Base-by-base conservation (phyloP, 495 filamentous ascomycete species). In the Friedmanniomyces endolithicus region DNA sequence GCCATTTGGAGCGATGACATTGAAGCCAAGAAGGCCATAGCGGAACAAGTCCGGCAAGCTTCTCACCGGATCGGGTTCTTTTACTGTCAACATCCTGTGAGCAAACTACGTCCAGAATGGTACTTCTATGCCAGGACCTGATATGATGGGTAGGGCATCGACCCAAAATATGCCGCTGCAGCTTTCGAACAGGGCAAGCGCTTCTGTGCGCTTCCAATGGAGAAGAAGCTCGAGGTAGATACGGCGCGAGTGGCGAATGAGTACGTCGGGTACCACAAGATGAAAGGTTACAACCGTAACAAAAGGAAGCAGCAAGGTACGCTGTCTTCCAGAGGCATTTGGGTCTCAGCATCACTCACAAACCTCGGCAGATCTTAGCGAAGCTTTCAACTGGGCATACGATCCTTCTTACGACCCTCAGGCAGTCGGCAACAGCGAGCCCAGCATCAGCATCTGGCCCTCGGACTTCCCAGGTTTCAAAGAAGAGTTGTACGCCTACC, bases 201-300 rank as follows among this genome's bases (percentile, higher is more conserved):
- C 0, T 72, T 82, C 51, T 81, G 80, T 56, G 61, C 59, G 2
- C 68, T 78, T 0, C 67, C 74, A 0, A 59, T 74, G 1, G 71
- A 75, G 25, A 68, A 73, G 48, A 80, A 80, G 56, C 64, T 70
- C 58, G 69, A 70, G 20, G 58, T 70, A 34, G 69, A 70, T 35
- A 63, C 70, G 9, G 69, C 64, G 19, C 27, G 24, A 19, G 70
- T 71, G 8, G 58, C 68, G 27, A 34, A 34, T n/a, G 71, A 71
- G 54, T 47, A 54, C 24, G 50, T 55, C 17, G 47, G 58, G 0
- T 54, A 52, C 22, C 49, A 45, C 24, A 41, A 35, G 64, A 72
- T 66, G 67, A 64, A 67, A 61, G 40, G 65, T 61, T 53, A 72
- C 67, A 57, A 72, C 63, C 63, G 69, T 57, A 54, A 69, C 64